Base-by-base conservation (phyloP, 2,329 filamentous ascomycete genomes). In the Ceratocystis eucalypticola region DNA sequence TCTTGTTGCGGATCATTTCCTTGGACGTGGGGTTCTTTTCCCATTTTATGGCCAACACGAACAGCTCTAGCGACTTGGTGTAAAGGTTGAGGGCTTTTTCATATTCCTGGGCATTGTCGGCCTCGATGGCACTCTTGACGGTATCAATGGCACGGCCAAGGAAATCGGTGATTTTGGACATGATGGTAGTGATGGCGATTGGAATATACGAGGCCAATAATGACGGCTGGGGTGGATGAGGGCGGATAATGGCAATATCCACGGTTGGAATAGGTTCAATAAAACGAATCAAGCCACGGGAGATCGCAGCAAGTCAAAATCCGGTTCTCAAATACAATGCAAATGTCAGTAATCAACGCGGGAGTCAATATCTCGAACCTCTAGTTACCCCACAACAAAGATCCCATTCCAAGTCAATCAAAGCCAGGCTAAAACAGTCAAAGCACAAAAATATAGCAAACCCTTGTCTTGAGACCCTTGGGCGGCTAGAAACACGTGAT, bases 41-140 rank as follows among this genome's bases (percentile, higher is more conserved):
- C 93, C 93, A 99, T 81, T 99, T 99, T 68, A 99, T 83, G 44
- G 94, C 94, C 69, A 97, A 88, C 89, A 99, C 96, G 81, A 97
- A 99, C 67, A 97, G 85, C 78, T 99, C 93, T 71, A 99, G 88
- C 64, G 93, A 88, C 71, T 91, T 87, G 80, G 96, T 96, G 84
- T 99, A 99, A 69, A 88, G 83, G 74, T 96, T 89, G 76, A 97
- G 97, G 66, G 94, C 94, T 77, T 95, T 93, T 73, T 96, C 91
- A 78, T 99, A 99, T 75, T 97, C 91, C 75, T 91, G 92, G 59
- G 89, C 88, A 71, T 93, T 96, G 80, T 99, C 94, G 72, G 89
- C 87, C 75, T 96, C 92, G 79, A 99, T 97, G 71, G 94, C 94
- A 77, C 96, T 95, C 78, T 96, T 96, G 73, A 99, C 93, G 76